Evolutionary conservation across 139 green algal genomes (phyloP), one percentile per base, ranked within the genome.

Genomic region (Picocystis salinarum): DNA sequence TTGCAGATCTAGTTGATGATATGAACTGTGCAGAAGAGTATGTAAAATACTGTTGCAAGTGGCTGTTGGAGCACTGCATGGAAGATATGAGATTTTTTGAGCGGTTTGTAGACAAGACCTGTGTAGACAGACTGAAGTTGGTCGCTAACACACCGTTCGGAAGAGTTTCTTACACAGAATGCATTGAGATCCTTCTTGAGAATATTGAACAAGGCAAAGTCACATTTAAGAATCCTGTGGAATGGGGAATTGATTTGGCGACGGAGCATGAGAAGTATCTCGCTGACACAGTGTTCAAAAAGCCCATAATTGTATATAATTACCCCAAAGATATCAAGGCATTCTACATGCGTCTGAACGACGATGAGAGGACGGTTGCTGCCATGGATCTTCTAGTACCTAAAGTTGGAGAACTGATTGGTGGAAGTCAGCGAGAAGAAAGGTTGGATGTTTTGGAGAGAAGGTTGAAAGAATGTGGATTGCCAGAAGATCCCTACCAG

Each of bases 361-460:
- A 85, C 24, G 88, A 98, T 55, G 66, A 66, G 52, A 91, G 85
- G 66, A 98, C 88, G 0, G 88, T 98, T 23, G 86, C 86, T 9
- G 88, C 88, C 33, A 98, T 98, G 77, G 88, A 98, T 57, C 77
- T 98, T 45, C 67, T 98, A 36, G 88, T 96, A 55, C 86, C 86
- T 18, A 75, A 76, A 50, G 66, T 83, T 7, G 82, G 82, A 7
- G 82, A 93, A 69, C 75, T 93, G 13, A 79, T 93, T 31, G 83
- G 83, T 28, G 83, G 83, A 4, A 75, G 55, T n/a, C 81, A 92
- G 65, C 63, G 83, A 30, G 83, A 93, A 62, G 83, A 93, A 36
- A 58, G 69, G 28, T 61, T 73, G 7, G 74, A 77, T 33, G 56
- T 85, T 26, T 65, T 92, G 42, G 45, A 72, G 42, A 2, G 22